Base-by-base conservation (phyloP, 768 basidiomycete species). In the Xerocomellus amylosporus region DNA sequence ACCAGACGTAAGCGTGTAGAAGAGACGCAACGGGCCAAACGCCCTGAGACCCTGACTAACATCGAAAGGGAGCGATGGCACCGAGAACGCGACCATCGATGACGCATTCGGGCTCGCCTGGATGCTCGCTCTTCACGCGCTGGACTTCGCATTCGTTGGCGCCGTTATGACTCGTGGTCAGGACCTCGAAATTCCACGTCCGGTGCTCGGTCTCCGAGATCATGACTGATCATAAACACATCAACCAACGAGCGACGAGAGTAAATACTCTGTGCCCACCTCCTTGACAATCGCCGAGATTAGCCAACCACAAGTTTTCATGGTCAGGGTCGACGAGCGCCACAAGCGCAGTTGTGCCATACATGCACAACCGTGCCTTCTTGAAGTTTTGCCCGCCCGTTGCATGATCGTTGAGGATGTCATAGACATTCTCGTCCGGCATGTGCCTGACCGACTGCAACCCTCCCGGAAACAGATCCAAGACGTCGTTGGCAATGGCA, bases 251-350 rank as follows among this genome's bases (percentile, higher is more conserved):
- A 46, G 14, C 19, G 20, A 44, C 33, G 14, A 15, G 47, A 59
- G 49, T 34, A 34, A 46, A 51, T 7, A 2, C 2, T 15, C 22
- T 15, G 41, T 24, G 73, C 85, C 58, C 58, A 88, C 88, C 76
- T 56, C 87, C 87, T 76, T 87, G 85, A 67, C 87, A 90, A 64
- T 91, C 89, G 14, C 89, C 89, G 26, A 91, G 75, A 64, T 90
- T 90, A 7, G 88, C 88, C 44, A 90, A 72, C 89, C 89, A 91
- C 20, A 90, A 73, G 58, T 88, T 81, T 63, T 79, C 75, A 58
- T 81, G 79, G 19, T 81, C 75, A 34, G 88, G 86, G 71, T 90
- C 87, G 39, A 86, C 78, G 36, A 91, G 76, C 9, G 88, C 80
- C 39, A 90, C 79, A 31, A 90, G 78, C 6, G 85, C 87, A 3